Percentiles rank a stretch among this genome's conserved stretches.
Evolutionary conservation across 1,284 basidiomycete species (phyloP).

Genomic region (Marasmius tenuissimus): DNA sequence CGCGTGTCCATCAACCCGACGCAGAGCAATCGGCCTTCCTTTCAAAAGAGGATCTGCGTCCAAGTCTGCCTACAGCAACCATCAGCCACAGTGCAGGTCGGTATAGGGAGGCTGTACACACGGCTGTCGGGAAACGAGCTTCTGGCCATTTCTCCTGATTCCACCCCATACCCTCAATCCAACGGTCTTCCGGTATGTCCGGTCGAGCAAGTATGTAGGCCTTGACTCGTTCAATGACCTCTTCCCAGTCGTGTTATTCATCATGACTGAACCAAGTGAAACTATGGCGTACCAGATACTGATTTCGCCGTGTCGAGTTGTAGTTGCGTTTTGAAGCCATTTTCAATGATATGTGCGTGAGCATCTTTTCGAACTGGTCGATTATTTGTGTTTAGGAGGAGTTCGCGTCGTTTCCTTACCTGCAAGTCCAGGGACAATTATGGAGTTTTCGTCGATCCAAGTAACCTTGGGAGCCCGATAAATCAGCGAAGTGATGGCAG

Average conservation of each 20-base stretch:
- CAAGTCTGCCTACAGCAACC: slow-evolving; percentile 50
- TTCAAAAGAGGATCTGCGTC: slow-evolving; percentile 35
- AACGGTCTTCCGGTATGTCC: slow-evolving; percentile 45
- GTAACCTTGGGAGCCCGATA: slow-evolving; percentile 37
- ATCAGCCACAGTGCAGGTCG: background rate
- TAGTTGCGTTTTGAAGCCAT: slow-evolving; percentile 69
- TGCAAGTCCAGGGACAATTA: slow-evolving; percentile 70
- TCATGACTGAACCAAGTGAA: background rate
- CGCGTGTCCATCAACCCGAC: slow-evolving; percentile 53
- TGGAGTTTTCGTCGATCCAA: slow-evolving; percentile 42
- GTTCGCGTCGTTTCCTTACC: slow-evolving; percentile 36
- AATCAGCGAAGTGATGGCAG: background rate
- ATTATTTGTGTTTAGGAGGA: background rate
- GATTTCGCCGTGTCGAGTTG: slow-evolving; percentile 55
- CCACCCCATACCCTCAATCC: slow-evolving; percentile 91
- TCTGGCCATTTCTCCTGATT: slow-evolving; percentile 83
- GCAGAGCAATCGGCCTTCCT: slow-evolving; percentile 45
- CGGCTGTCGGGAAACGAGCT: slow-evolving; percentile 76
- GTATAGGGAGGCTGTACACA: slow-evolving; percentile 30
- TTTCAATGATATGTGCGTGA: slow-evolving; percentile 14
- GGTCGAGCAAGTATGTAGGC: slow-evolving; percentile 59
- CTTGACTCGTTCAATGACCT: slow-evolving; percentile 45
- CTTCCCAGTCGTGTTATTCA: background rate
- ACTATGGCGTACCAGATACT: slow-evolving; percentile 45
- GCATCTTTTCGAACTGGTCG: slow-evolving; percentile 7